Conservation (phyloP, 164 flowering plant species). For the Annona squamosa region DNA sequence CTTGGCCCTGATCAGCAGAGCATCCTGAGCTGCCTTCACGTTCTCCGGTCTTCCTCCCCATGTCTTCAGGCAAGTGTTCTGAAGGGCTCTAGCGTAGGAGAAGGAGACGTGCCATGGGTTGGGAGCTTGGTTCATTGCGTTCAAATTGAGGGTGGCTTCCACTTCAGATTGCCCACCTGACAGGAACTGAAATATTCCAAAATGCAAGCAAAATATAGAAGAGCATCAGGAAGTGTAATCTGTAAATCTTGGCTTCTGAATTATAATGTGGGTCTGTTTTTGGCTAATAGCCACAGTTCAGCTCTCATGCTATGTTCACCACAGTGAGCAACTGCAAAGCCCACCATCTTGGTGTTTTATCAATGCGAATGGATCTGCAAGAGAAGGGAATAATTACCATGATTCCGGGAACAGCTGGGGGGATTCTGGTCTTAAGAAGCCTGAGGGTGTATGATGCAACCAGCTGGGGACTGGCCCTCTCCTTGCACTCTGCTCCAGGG, state of each 20-base stretch:
- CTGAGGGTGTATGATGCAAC: conserved; percentile 75
- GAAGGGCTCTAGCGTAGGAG: conserved; percentile 88
- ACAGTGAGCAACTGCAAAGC: not conserved
- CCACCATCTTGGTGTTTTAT: too few species aligned
- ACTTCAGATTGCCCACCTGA: conserved; percentile 96
- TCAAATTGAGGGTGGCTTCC: conserved; percentile 83
- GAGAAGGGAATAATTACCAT: conserved; percentile 40
- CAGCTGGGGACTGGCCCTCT: conserved; percentile 58
- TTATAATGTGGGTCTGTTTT: not conserved
- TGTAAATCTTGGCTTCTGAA: not conserved
- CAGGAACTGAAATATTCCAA: conserved; percentile 47
- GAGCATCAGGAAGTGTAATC: not conserved
- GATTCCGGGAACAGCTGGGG: conserved; percentile 87
- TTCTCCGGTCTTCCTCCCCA: conserved; percentile 92
- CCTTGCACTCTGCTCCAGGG: conserved; percentile 90
- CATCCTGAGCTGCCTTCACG: conserved; percentile 70
- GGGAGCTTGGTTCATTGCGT: conserved; percentile 85
- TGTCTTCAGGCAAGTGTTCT: conserved; percentile 86
- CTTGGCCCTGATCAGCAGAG: conserved; percentile 63
- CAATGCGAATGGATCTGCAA: too few species aligned
- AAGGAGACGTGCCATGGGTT: conserved; percentile 95
- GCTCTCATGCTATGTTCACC: not conserved
- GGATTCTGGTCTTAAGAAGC: conserved; percentile 65
- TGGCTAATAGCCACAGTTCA: not conserved
- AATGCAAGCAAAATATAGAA: not conserved